phyloP scores from a whole-genome alignment of 495 filamentous ascomycete species.

The Rusavskia elegans region DNA sequence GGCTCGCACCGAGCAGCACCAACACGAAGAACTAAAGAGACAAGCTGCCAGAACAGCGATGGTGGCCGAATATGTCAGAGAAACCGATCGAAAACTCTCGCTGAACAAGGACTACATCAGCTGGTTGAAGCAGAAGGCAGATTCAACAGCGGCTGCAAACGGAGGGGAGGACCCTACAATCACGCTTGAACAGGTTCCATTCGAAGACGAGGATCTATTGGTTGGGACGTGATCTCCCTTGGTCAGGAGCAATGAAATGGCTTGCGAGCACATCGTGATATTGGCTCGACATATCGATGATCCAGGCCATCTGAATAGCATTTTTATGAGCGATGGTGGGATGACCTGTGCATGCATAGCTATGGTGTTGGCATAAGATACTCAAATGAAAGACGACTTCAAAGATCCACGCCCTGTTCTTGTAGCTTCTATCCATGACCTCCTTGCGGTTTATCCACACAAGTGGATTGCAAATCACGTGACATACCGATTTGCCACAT shows the following conservation, averaged over 20 bases:
- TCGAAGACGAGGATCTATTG: slow-evolving; percentile 59
- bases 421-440: background rate
- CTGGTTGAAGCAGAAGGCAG: slow-evolving; percentile 25
- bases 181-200: slow-evolving; percentile 6
- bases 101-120: slow-evolving; percentile 45
- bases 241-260: too few relatives aligned
- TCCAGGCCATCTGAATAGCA: too few relatives aligned
- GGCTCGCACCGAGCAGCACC: slow-evolving; percentile 26
- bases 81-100: slow-evolving; percentile 37
- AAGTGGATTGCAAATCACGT: background rate
- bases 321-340: background rate
- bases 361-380: background rate
- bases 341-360: slow-evolving; percentile 3
- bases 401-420: too few relatives aligned
- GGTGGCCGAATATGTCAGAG: slow-evolving; percentile 26
- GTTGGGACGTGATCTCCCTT: slow-evolving; percentile 22
- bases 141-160: slow-evolving; percentile 16
- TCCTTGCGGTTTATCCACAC: background rate
- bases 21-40: slow-evolving; percentile 23
- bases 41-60: slow-evolving; percentile 22
- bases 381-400: background rate
- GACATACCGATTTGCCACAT: background rate
- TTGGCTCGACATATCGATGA: too few relatives aligned
- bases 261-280: too few relatives aligned
- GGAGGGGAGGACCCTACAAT: background rate